Percentiles rank a stretch among this genome's conserved stretches.
phyloP scores from a whole-genome alignment of 2,329 filamentous ascomycete genomes.

The Trichoderma sp. region DNA sequence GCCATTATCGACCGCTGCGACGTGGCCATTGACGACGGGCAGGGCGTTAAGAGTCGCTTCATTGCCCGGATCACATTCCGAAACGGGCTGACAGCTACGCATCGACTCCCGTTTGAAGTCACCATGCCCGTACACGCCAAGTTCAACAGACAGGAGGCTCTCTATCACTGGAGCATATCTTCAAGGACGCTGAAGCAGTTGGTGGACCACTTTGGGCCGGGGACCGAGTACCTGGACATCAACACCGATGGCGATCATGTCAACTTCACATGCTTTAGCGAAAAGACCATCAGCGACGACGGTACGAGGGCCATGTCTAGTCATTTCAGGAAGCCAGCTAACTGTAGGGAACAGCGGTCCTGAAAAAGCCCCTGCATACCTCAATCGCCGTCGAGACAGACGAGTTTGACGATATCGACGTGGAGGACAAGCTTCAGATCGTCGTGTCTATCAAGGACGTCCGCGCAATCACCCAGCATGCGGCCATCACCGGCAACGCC shows the following conservation, averaged over 20 bases:
- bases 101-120: conserved; percentile 74
- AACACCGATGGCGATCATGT: conserved; percentile 72
- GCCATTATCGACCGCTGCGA: conserved; percentile 74
- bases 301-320: conserved; percentile 35
- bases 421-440: conserved; percentile 76
- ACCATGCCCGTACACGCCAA: conserved; percentile 74
- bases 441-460: conserved; percentile 84
- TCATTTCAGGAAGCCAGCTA: conserved; percentile 27
- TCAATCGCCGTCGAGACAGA: conserved; percentile 75
- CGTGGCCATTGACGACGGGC: conserved; percentile 71
- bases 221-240: conserved; percentile 79
- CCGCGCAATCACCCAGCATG: conserved; percentile 75
- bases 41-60: conserved; percentile 71
- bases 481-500: conserved; percentile 67
- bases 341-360: conserved; percentile 58
- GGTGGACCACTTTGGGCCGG: conserved; percentile 78
- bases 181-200: conserved; percentile 72
- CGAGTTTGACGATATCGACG: conserved; percentile 74
- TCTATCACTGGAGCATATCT: conserved; percentile 72
- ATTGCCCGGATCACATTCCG: conserved; percentile 73
- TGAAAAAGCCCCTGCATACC: conserved; percentile 80
- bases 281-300: conserved; percentile 70
- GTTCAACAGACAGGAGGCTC: conserved; percentile 67
- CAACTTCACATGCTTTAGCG: conserved; percentile 80
- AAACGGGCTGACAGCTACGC: conserved; percentile 76